These are phyloP conservation scores for Pezicula rhizophila DNA, from an alignment of 2,329 filamentous ascomycete species.

Conservation along the genomic window DNA sequence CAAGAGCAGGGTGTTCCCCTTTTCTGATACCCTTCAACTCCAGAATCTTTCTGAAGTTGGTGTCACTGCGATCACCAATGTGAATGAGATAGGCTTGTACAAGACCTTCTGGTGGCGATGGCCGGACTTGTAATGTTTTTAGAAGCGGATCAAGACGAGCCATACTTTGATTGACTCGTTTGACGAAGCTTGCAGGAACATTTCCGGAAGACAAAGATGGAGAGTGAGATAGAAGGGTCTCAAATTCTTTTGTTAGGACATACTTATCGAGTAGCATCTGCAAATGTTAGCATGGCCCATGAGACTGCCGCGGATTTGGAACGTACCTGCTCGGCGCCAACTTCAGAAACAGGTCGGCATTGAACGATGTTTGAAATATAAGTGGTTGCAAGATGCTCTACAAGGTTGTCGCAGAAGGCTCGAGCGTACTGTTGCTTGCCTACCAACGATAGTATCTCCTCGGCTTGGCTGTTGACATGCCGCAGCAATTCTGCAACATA, in stretches of 20 bases:
- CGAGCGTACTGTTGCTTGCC: constrained; percentile 91
- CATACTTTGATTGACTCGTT: constrained; percentile 80
- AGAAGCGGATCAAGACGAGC: constrained; percentile 84
- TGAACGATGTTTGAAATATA: constrained; percentile 83
- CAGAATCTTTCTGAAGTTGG: constrained; percentile 93
- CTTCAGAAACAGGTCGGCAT: constrained; percentile 86
- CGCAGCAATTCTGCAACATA: constrained; percentile 80
- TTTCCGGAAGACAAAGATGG: constrained; percentile 17
- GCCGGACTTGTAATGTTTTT: constrained; percentile 92
- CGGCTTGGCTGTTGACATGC: constrained; percentile 63
- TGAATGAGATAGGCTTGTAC: constrained; percentile 98
- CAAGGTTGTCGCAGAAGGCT: constrained; percentile 92
- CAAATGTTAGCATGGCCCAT: constrained; percentile 19
- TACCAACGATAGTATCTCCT: constrained; percentile 69
- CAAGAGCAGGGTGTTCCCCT: constrained; percentile 70
- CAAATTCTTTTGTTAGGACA: constrained; percentile 73
- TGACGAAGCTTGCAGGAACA: constrained; percentile 60
- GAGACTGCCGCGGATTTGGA: not conserved
- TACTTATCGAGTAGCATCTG: constrained; percentile 96
- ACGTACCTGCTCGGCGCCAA: constrained; percentile 80
- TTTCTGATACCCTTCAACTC: constrained; percentile 91
- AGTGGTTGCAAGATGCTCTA: constrained; percentile 73
- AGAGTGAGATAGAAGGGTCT: constrained; percentile 60
- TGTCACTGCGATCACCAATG: constrained; percentile 86
- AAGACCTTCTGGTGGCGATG: constrained; percentile 84